Evolutionary conservation across 1,284 basidiomycete species (phyloP).

Genomic region (Leccinum pachyderme): DNA sequence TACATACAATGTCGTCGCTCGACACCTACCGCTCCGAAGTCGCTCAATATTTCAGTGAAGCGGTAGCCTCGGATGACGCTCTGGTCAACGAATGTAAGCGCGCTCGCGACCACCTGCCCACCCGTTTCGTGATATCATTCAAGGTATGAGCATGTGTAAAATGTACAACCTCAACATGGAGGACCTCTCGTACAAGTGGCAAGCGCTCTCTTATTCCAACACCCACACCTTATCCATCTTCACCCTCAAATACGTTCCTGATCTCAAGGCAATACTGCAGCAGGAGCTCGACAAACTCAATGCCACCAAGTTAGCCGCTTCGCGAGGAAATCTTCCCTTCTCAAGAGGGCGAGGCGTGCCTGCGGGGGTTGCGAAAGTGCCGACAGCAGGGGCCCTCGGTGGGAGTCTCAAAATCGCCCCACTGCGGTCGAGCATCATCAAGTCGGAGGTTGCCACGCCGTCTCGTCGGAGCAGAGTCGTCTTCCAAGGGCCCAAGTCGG

Average conservation of each 20-base stretch:
- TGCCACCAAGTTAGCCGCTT: slow-evolving; percentile 36
- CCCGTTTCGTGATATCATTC: slow-evolving; percentile 5
- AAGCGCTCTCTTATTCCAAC: slow-evolving; percentile 49
- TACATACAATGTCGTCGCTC: slow-evolving; percentile 20
- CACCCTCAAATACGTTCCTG: slow-evolving; percentile 48
- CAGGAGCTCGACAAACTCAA: slow-evolving; percentile 46
- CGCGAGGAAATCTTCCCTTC: neutral
- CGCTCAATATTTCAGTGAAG: slow-evolving; percentile 31
- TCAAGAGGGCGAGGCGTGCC: slow-evolving; percentile 7
- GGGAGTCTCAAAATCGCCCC: slow-evolving; percentile 21
- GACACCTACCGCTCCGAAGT: slow-evolving; percentile 30
- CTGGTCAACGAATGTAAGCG: slow-evolving; percentile 50
- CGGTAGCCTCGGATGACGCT: slow-evolving; percentile 33
- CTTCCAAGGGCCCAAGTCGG: slow-evolving; percentile 46
- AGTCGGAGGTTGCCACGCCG: slow-evolving; percentile 20
- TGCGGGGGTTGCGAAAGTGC: neutral
- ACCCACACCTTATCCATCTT: slow-evolving; percentile 44
- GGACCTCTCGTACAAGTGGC: slow-evolving; percentile 69
- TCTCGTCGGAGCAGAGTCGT: slow-evolving; percentile 43
- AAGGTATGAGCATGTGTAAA: slow-evolving; percentile 65
- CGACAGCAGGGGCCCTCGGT: slow-evolving; percentile 3
- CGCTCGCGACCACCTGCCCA: slow-evolving; percentile 5
- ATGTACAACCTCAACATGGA: slow-evolving; percentile 58
- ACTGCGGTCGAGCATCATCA: slow-evolving; percentile 14
- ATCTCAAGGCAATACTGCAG: slow-evolving; percentile 54